A percentile compares a stretch with the other conserved stretches of the same genome.
phyloP scores from a whole-genome alignment of 768 basidiomycete genomes.

The Russula emetica region DNA sequence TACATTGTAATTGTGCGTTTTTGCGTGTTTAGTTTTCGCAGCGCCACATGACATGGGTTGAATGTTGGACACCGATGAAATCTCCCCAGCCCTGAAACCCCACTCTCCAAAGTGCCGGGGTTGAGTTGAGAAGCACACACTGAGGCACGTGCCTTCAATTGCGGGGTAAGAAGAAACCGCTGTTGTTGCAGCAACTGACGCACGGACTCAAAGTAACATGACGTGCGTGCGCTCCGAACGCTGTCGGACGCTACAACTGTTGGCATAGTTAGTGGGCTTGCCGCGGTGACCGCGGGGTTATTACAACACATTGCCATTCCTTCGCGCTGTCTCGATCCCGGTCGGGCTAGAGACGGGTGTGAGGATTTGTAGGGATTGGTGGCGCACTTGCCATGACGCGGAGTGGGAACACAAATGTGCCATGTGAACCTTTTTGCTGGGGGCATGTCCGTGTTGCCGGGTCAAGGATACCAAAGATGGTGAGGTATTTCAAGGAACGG shows the following conservation, averaged over 20 bases:
- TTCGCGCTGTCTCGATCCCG: not conserved
- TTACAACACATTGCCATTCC: not conserved
- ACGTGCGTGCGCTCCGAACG: conserved; percentile 1
- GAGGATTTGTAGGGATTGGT: not conserved
- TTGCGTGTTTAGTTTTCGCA: not conserved
- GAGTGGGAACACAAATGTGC: conserved; percentile 5
- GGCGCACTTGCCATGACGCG: conserved; percentile 1
- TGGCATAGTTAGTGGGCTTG: not conserved
- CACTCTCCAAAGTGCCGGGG: not conserved
- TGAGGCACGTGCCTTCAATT: not conserved
- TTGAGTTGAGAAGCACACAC: not conserved
- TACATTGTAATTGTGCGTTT: not conserved
- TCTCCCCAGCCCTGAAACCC: not conserved
- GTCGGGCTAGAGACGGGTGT: not conserved
- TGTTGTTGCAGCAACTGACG: not conserved
- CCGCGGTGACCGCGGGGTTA: not conserved
- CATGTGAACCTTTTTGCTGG: not conserved
- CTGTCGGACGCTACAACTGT: not conserved
- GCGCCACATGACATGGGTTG: not conserved
- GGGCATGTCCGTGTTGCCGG: conserved; percentile 6
- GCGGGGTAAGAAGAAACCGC: not conserved
- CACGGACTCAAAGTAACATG: not conserved
- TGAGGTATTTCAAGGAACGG: conserved; percentile 8
- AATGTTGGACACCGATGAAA: not conserved
- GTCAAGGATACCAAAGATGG: not conserved